These are phyloP conservation scores for Grigorovia transvaalensis DNA, from an alignment of 805 yeast genomes.

Conservation along the genomic window DNA sequence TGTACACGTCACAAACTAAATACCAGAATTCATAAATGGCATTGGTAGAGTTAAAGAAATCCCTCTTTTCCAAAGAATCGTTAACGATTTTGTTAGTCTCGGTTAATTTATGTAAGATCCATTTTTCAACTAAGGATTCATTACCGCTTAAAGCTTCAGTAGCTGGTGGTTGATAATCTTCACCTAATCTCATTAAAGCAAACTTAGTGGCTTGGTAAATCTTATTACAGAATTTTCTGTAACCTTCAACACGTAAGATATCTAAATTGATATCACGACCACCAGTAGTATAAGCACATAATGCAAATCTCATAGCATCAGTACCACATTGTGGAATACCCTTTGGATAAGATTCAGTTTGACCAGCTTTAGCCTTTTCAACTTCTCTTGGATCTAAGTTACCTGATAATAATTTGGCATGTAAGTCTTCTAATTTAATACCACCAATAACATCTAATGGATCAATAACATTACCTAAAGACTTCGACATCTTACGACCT, in stretches of 20 bases:
- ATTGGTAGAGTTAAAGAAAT: constrained; percentile 79
- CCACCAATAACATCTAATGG: constrained; percentile 92
- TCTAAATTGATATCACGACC: constrained; percentile 97
- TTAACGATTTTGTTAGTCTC: constrained; percentile 55
- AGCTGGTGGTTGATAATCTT: constrained; percentile 75
- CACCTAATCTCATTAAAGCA: constrained; percentile 86
- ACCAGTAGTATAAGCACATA: constrained; percentile 97
- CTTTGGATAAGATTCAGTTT: constrained; percentile 79
- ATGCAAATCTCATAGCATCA: constrained; percentile 94
- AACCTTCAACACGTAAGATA: constrained; percentile 93
- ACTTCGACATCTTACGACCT: constrained; percentile 98
- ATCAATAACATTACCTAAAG: constrained; percentile 92
- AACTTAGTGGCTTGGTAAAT: constrained; percentile 98
- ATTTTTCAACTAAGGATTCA: constrained; percentile 87
- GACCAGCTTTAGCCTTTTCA: constrained; percentile 80
- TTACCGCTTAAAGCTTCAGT: constrained; percentile 54
- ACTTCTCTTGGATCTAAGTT: constrained; percentile 85
- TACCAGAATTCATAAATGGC: constrained; percentile 91
- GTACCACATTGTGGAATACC: constrained; percentile 99
- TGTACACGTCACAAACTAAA: constrained; percentile 93
- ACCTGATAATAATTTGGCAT: constrained; percentile 66
- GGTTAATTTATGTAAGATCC: constrained; percentile 86
- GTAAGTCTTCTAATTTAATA: constrained; percentile 67
- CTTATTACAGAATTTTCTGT: constrained; percentile 98
- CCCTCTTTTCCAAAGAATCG: constrained; percentile 67